These are phyloP conservation scores for Zygotorulaspora sp. DNA, from an alignment of 805 yeast species.

Conservation along the genomic window DNA sequence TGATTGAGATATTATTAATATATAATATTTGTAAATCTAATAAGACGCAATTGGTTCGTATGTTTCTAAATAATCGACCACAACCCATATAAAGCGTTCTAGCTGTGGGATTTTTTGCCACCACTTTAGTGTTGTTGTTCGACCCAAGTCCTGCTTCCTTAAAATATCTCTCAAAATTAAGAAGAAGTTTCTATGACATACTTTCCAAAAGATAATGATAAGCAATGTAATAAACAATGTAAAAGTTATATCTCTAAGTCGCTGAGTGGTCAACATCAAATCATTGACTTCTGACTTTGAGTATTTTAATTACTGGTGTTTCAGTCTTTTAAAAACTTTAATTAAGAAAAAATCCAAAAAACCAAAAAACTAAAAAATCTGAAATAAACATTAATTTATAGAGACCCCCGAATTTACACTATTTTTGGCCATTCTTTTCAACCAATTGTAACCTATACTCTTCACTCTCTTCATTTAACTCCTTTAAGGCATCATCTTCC, in stretches of 20 bases:
- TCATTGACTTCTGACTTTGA: background rate
- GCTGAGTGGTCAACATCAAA: constrained; percentile 1
- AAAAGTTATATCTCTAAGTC: constrained; percentile 6
- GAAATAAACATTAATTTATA: too few species aligned
- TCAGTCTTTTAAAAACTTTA: too few species aligned
- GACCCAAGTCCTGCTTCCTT: constrained; percentile 18
- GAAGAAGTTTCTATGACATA: constrained; percentile 9
- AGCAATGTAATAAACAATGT: constrained; percentile 12
- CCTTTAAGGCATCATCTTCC: constrained; percentile 38
- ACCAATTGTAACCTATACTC: constrained; percentile 35
- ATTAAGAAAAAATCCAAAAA: too few species aligned
- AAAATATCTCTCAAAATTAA: constrained; percentile 12
- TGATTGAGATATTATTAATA: too few species aligned
- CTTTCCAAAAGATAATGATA: constrained; percentile 11
- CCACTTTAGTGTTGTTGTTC: constrained; percentile 22
- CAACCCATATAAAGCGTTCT: constrained; percentile 25
- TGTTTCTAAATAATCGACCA: constrained; percentile 21
- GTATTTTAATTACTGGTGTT: background rate
- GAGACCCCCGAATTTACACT: constrained; percentile 6
- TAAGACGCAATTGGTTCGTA: background rate
- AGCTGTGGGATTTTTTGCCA: constrained; percentile 28
- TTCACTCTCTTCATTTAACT: constrained; percentile 36
- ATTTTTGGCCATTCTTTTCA: constrained; percentile 38
- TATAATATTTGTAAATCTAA: too few species aligned
- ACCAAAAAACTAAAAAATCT: too few species aligned